Percentiles rank a stretch among this genome's conserved stretches.
Evolutionary conservation across 768 basidiomycete species (phyloP).

Genomic region (Amanita subjunquillea): DNA sequence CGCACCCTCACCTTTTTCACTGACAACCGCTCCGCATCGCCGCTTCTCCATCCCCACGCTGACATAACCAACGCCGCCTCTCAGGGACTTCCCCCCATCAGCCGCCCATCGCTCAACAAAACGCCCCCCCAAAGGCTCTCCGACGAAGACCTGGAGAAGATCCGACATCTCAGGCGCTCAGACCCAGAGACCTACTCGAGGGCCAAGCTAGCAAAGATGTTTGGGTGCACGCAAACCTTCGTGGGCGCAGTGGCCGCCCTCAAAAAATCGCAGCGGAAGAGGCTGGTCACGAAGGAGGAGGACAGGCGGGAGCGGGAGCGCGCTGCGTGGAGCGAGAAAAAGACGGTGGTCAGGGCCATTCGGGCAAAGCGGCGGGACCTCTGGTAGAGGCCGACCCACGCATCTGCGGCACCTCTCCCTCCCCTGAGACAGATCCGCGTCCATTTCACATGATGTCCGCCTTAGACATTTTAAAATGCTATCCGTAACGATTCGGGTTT

Average conservation of each 20-base stretch:
- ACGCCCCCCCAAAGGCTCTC: slow-evolving; percentile 30
- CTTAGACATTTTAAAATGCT: background rate
- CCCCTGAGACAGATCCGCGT: background rate
- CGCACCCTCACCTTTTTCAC: slow-evolving; percentile 62
- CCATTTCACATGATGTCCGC: background rate
- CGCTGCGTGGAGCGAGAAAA: slow-evolving; percentile 64
- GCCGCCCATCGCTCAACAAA: slow-evolving; percentile 29
- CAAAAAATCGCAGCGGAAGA: slow-evolving; percentile 36
- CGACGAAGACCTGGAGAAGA: slow-evolving; percentile 41
- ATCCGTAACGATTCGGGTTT: too few relatives aligned
- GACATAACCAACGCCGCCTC: slow-evolving; percentile 16
- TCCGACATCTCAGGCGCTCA: slow-evolving; percentile 44
- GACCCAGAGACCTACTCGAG: slow-evolving; percentile 55
- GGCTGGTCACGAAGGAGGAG: slow-evolving; percentile 32
- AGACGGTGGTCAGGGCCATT: slow-evolving; percentile 51
- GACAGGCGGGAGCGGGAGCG: slow-evolving; percentile 34
- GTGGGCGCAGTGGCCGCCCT: slow-evolving; percentile 58
- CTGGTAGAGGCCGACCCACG: slow-evolving; percentile 34
- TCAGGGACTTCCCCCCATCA: slow-evolving; percentile 31
- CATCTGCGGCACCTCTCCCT: too few relatives aligned
- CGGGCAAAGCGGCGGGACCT: slow-evolving; percentile 55
- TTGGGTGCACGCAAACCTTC: slow-evolving; percentile 61
- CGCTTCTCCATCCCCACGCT: slow-evolving; percentile 41
- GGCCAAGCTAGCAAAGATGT: slow-evolving; percentile 62
- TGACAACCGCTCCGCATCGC: slow-evolving; percentile 63